Base-by-base conservation (phyloP, 495 filamentous ascomycete species). In the Elaphomyces granulatus region DNA sequence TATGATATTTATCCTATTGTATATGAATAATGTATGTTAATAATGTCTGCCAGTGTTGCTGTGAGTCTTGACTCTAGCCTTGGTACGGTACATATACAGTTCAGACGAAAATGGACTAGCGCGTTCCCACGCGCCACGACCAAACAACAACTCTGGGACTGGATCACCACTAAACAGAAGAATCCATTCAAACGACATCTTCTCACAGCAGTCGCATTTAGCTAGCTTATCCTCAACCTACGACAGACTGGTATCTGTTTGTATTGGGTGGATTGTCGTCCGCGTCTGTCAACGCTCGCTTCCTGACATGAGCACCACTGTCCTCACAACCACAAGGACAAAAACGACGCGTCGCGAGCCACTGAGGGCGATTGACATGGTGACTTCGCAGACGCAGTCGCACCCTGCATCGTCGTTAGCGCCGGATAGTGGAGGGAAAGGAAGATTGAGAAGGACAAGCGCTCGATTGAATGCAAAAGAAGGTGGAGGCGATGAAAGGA, bases 271-370 rank as follows among this genome's bases (percentile, higher is more conserved):
- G n/a, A n/a, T n/a, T n/a, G n/a, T n/a, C n/a, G n/a, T n/a, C n/a
- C n/a, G n/a, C n/a, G n/a, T n/a, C 32, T 4, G 32, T 34, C 32
- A 16, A 4, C 32, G 32, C 12, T 16, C 50, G n/a, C n/a, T n/a
- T 49, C 49, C 45, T 67, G 63, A 62, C 55, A 68, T 68, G 64
- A 68, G 59, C 61, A 55, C 53, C 59, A 56, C 59, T 52, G 58
- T 65, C 46, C 33, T 64, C 48, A 54, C 60, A 40, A 50, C 59
- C 30, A 44, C 60, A 30, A 58, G 46, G 38, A 63, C 48, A 43
- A 63, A 59, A 55, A 59, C 50, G 48, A 59, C 63, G 51, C 56
- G 56, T 59, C 64, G 62, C 50, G 61, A 62, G 54, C 62, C 61
- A 36, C 51, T 68, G 47, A 48, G 46, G 50, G 49, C 54, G 37